These are phyloP conservation scores for Trametes pubescens DNA, from an alignment of 1,284 basidiomycete genomes.

Conservation along the genomic window DNA sequence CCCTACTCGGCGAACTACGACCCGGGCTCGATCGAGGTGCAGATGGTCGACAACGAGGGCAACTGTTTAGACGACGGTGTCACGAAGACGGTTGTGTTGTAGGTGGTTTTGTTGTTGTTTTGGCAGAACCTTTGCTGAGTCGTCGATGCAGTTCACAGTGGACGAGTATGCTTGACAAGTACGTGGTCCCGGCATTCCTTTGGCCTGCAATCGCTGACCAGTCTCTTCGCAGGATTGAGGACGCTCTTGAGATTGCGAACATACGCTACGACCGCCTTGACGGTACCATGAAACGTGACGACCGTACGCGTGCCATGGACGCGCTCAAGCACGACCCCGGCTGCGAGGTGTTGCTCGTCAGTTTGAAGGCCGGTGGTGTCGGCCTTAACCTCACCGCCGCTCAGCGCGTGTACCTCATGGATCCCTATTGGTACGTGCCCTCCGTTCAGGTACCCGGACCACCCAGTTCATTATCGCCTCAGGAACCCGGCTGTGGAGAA, in stretches of 20 bases:
- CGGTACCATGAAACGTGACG: constrained; percentile 96
- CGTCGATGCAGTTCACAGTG: constrained; percentile 80
- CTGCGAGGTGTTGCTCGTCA: constrained; percentile 94
- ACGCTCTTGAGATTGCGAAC: constrained; percentile 81
- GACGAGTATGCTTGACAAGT: constrained; percentile 96
- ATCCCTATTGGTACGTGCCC: constrained; percentile 84
- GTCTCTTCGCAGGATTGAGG: constrained; percentile 70
- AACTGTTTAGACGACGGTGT: constrained; percentile 72
- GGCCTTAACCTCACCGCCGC: constrained; percentile 95
- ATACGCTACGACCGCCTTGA: constrained; percentile 93
- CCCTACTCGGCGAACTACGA: constrained; percentile 89
- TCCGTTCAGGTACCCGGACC: neutral
- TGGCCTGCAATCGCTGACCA: constrained; percentile 30
- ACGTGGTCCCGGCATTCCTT: constrained; percentile 37
- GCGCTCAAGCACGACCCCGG: constrained; percentile 84
- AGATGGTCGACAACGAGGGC: constrained; percentile 79
- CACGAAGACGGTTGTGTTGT: constrained; percentile 94
- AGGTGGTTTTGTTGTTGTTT: constrained; percentile 45
- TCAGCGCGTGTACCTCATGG: constrained; percentile 92
- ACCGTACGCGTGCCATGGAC: constrained; percentile 90
- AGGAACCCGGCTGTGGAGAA: constrained; percentile 98
- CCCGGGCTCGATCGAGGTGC: constrained; percentile 70
- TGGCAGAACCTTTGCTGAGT: constrained; percentile 10
- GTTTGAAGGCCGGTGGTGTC: constrained; percentile 96
- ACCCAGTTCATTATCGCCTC: neutral